Evolutionary conservation across 129 eudicot species (phyloP).

Genomic region (Arctium minus): DNA sequence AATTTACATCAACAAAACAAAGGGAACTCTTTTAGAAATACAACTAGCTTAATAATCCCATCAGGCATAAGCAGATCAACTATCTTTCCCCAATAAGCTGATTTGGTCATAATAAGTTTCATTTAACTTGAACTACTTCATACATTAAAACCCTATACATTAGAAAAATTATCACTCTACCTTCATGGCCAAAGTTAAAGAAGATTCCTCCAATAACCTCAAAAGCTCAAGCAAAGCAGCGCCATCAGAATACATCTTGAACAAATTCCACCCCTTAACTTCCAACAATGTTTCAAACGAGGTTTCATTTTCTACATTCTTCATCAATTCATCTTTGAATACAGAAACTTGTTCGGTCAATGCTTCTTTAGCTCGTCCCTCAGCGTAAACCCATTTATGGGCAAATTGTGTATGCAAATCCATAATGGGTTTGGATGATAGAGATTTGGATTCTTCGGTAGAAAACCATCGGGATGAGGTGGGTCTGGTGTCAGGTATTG

Average conservation of each 20-base stretch:
- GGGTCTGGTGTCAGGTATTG: neutral
- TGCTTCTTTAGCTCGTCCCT: conserved; percentile 24
- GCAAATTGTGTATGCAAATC: conserved; percentile 30
- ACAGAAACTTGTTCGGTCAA: conserved; percentile 33
- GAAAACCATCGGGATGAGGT: conserved; percentile 16
- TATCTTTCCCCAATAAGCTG: neutral
- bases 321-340: conserved; percentile 46
- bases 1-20: too few species aligned
- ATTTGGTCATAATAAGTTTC: neutral
- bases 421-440: conserved; percentile 15
- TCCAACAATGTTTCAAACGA: conserved; percentile 44
- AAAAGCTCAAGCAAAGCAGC: conserved; percentile 66
- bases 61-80: conserved; percentile 6
- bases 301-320: conserved; percentile 20
- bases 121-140: conserved; percentile 6
- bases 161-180: conserved; percentile 19
- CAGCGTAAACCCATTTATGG: conserved; percentile 31
- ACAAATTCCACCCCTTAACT: conserved; percentile 55
- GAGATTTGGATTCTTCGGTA: conserved; percentile 5
- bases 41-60: neutral
- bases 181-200: conserved; percentile 48
- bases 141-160: neutral
- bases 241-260: conserved; percentile 49
- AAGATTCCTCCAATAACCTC: conserved; percentile 30
- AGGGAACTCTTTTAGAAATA: neutral